Evolutionary conservation across 176 grass and related monocot genomes (phyloP).

Genomic region (Oryza meridionalis): DNA sequence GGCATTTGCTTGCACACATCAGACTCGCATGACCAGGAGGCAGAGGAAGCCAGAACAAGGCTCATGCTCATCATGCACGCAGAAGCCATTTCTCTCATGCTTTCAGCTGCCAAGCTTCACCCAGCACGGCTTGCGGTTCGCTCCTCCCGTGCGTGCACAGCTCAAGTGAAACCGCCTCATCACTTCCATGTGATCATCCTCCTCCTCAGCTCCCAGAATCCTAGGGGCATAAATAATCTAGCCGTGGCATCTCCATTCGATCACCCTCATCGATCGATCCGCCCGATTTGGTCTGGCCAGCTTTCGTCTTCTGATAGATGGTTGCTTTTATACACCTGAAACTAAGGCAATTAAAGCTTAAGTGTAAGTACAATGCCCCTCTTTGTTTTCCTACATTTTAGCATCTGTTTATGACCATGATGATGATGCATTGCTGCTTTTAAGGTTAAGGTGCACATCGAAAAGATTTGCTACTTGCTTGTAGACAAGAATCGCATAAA

Average conservation of each 20-base stretch:
- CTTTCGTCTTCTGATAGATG: background rate
- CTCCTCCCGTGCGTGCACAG: background rate
- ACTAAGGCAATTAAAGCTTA: background rate
- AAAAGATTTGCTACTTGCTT: background rate
- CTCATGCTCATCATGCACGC: conserved; percentile 11
- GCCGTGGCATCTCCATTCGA: background rate
- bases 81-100: conserved; percentile 53
- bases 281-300: background rate
- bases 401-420: background rate
- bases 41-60: background rate
- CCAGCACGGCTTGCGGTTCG: conserved; percentile 24
- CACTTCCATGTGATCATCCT: conserved; percentile 41
- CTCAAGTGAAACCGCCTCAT: conserved; percentile 21
- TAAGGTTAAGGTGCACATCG: background rate
- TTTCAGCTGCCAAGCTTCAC: conserved; percentile 46
- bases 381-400: background rate
- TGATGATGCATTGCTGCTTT: background rate
- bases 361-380: conserved; percentile 33
- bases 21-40: conserved; percentile 37
- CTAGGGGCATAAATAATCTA: conserved; percentile 10
- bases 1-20: background rate
- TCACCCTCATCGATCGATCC: background rate
- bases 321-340: background rate
- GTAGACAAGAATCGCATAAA: background rate
- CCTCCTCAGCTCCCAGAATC: background rate